Conservation (phyloP, 192 early-diverging fungal genomes). For the Funneliformis geosporum region DNA sequence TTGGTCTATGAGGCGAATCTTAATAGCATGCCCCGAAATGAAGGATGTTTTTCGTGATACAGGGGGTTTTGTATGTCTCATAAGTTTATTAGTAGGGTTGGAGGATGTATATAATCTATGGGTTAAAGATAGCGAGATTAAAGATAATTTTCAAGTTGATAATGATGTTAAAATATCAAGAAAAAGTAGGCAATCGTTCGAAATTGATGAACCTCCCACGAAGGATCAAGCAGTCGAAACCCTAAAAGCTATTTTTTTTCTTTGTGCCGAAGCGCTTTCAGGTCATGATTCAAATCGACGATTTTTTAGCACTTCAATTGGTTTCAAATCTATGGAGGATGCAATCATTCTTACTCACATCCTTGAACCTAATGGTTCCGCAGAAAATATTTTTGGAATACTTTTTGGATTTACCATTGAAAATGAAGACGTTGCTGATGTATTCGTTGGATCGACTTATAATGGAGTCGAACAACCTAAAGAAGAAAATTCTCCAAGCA, state of each 20-base stretch:
- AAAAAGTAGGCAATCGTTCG: slow-evolving; percentile 33
- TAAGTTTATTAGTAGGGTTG: slow-evolving; percentile 58
- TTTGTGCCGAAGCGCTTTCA: slow-evolving; percentile 57
- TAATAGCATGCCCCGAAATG: slow-evolving; percentile 49
- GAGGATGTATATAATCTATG: slow-evolving; percentile 48
- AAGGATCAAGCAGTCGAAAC: slow-evolving; percentile 44
- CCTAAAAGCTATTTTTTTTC: slow-evolving; percentile 48
- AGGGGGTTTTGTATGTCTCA: slow-evolving; percentile 62
- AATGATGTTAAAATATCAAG: slow-evolving; percentile 30
- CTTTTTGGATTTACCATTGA: slow-evolving; percentile 59
- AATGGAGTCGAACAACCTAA: slow-evolving; percentile 39
- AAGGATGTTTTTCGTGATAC: slow-evolving; percentile 57
- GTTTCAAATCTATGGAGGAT: slow-evolving; percentile 56
- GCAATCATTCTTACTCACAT: slow-evolving; percentile 58
- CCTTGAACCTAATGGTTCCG: slow-evolving; percentile 39
- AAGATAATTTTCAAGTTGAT: slow-evolving; percentile 16
- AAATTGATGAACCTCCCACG: slow-evolving; percentile 38
- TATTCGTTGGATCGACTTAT: slow-evolving; percentile 44
- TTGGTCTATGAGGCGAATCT: slow-evolving; percentile 50
- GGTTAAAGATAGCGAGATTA: not conserved
- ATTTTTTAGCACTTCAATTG: slow-evolving; percentile 56
- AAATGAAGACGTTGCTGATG: slow-evolving; percentile 44
- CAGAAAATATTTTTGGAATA: slow-evolving; percentile 55
- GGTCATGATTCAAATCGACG: slow-evolving; percentile 49
- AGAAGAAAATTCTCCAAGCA: slow-evolving; percentile 39